A percentile compares a stretch with the other conserved stretches of the same genome.
Conservation (phyloP, 1,284 basidiomycete species). For the Sporisorium iseilematis-ciliati region DNA sequence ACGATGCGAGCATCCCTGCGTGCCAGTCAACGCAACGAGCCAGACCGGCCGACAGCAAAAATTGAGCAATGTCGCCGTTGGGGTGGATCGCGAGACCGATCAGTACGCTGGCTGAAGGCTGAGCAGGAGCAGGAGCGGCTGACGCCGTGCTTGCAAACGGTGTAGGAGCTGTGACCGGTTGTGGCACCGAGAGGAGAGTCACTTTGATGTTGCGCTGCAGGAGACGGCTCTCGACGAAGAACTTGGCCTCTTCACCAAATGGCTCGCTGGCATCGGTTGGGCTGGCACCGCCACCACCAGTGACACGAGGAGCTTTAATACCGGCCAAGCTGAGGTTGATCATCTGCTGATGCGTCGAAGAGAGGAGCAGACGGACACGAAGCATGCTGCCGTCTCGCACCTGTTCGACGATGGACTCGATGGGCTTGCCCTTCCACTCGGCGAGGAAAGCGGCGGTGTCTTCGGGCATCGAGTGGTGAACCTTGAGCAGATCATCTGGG, state of each 20-base stretch:
- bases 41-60: conserved; percentile 84
- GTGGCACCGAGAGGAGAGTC: conserved; percentile 85
- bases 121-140: conserved; percentile 72
- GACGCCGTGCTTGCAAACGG: conserved; percentile 76
- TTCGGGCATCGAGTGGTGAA: conserved; percentile 87
- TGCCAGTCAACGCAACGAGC: conserved; percentile 98
- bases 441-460: conserved; percentile 84
- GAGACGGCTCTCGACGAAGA: conserved; percentile 91
- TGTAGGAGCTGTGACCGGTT: conserved; percentile 74
- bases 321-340: conserved; percentile 74
- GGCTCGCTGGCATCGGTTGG: conserved; percentile 54
- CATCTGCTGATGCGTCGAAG: conserved; percentile 87
- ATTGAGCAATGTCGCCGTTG: conserved; percentile 92
- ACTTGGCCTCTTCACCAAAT: conserved; percentile 79
- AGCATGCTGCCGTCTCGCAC: conserved; percentile 93
- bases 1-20: conserved; percentile 86
- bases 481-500: conserved; percentile 75
- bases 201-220: conserved; percentile 90
- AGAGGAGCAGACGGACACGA: conserved; percentile 86
- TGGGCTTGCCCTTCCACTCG: conserved; percentile 88
- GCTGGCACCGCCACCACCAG: conserved; percentile 59
- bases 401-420: conserved; percentile 92
- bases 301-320: conserved; percentile 60
- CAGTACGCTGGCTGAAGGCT: conserved; percentile 77
- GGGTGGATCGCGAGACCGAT: conserved; percentile 94